phyloP scores from a whole-genome alignment of 176 grass and related monocot species.

The Themeda triandra region DNA sequence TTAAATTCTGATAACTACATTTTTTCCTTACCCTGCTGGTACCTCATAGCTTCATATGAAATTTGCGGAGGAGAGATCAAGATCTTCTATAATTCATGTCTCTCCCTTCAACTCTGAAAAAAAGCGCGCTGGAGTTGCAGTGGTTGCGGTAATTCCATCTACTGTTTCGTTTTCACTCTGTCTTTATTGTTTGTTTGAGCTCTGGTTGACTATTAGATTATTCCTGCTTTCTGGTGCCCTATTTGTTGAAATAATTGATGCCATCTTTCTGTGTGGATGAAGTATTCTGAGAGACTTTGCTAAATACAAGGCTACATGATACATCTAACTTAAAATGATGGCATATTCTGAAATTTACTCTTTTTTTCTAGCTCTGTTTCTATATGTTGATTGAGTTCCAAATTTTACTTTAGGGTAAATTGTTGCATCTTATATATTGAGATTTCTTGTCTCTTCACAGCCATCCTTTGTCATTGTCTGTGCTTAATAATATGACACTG shows the following conservation, averaged over 20 bases:
- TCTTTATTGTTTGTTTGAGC: slow-evolving; percentile 13
- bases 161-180: not conserved
- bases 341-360: not conserved
- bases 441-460: not conserved
- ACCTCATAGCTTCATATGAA: slow-evolving; percentile 69
- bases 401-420: slow-evolving; percentile 1
- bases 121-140: slow-evolving; percentile 73
- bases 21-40: slow-evolving; percentile 43
- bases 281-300: not conserved
- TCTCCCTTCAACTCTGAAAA: slow-evolving; percentile 94
- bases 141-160: slow-evolving; percentile 50
- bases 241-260: not conserved
- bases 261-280: not conserved
- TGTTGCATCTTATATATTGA: slow-evolving; percentile 1
- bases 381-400: slow-evolving; percentile 2
- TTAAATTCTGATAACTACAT: not conserved
- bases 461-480: not conserved
- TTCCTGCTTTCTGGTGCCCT: not conserved
- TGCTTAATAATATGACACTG: not conserved
- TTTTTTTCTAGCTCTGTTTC: not conserved
- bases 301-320: not conserved
- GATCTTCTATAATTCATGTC: slow-evolving; percentile 75
- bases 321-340: not conserved
- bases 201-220: slow-evolving; percentile 4
- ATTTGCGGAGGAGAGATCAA: slow-evolving; percentile 63